Evolutionary conservation across 176 grass and related monocot genomes (phyloP).

Genomic region (Elaeis guineensis): DNA sequence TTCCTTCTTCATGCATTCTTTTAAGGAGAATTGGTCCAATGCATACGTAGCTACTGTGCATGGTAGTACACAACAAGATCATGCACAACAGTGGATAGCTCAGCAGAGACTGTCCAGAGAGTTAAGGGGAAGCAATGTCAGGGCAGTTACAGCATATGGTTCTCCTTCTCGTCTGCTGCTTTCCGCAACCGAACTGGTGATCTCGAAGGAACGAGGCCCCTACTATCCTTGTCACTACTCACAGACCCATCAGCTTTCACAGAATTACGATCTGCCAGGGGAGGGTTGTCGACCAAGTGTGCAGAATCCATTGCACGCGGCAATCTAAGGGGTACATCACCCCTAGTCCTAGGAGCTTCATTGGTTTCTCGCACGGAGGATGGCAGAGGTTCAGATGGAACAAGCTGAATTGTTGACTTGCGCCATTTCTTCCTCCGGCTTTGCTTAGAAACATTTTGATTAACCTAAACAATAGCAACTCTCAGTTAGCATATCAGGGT

Average conservation of each 20-base stretch:
- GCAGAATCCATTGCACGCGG: constrained; percentile 64
- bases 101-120: too few relatives aligned
- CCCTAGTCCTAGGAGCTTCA: constrained; percentile 21
- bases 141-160: constrained; percentile 32
- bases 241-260: constrained; percentile 29
- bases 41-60: too few relatives aligned
- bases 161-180: constrained; percentile 61
- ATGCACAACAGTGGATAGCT: too few relatives aligned
- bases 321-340: constrained; percentile 54
- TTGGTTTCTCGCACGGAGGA: constrained; percentile 20
- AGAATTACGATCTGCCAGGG: constrained; percentile 57
- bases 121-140: too few relatives aligned
- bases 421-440: constrained; percentile 74
- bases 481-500: too few relatives aligned
- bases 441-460: constrained; percentile 26
- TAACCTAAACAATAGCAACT: constrained; percentile 17
- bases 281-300: constrained; percentile 30
- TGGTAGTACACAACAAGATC: too few relatives aligned
- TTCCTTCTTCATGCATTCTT: too few relatives aligned
- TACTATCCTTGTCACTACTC: constrained; percentile 42
- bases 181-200: constrained; percentile 36
- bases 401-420: constrained; percentile 53
- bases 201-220: constrained; percentile 21
- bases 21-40: too few relatives aligned
- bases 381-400: constrained; percentile 28